phyloP scores from a whole-genome alignment of 371 early-diverging fungal species.

The Rhizopus sp. region DNA sequence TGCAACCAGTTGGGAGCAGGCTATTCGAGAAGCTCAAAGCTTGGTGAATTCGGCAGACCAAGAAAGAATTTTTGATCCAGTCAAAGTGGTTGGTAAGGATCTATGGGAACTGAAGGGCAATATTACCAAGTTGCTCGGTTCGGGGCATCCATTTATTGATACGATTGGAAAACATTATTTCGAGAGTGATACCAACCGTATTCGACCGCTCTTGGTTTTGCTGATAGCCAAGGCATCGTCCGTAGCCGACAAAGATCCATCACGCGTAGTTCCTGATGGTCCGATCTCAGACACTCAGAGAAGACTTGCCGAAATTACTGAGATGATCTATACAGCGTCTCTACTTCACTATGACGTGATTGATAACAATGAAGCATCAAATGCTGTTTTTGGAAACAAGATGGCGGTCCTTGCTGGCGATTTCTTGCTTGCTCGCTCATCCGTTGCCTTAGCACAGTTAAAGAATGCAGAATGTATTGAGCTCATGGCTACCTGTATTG shows the following conservation, averaged over 20 bases:
- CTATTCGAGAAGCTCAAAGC: conserved; percentile 54
- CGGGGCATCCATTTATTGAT: conserved; percentile 86
- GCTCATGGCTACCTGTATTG: conserved; percentile 90
- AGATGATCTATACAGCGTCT: conserved; percentile 97
- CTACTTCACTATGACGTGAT: conserved; percentile 96
- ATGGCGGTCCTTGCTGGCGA: conserved; percentile 97
- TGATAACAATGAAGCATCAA: conserved; percentile 55
- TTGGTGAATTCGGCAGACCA: conserved; percentile 44
- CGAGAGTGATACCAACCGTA: conserved; percentile 84
- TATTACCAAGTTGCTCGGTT: conserved; percentile 77
- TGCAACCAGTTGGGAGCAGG: conserved; percentile 52
- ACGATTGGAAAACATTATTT: conserved; percentile 92
- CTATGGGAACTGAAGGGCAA: conserved; percentile 84
- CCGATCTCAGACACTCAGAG: conserved; percentile 82
- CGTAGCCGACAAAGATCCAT: neutral
- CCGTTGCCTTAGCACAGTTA: conserved; percentile 85
- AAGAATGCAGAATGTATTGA: conserved; percentile 91
- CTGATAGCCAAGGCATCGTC: conserved; percentile 84
- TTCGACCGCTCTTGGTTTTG: conserved; percentile 90
- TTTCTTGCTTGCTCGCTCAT: conserved; percentile 91
- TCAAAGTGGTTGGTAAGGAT: conserved; percentile 76
- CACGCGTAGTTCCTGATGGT: conserved; percentile 67
- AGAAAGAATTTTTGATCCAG: conserved; percentile 54
- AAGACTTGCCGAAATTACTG: conserved; percentile 92
- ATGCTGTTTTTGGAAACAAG: conserved; percentile 92